Evolutionary conservation across 73 alveolate species (phyloP).

Genomic region (Durusdinium trenchii): DNA sequence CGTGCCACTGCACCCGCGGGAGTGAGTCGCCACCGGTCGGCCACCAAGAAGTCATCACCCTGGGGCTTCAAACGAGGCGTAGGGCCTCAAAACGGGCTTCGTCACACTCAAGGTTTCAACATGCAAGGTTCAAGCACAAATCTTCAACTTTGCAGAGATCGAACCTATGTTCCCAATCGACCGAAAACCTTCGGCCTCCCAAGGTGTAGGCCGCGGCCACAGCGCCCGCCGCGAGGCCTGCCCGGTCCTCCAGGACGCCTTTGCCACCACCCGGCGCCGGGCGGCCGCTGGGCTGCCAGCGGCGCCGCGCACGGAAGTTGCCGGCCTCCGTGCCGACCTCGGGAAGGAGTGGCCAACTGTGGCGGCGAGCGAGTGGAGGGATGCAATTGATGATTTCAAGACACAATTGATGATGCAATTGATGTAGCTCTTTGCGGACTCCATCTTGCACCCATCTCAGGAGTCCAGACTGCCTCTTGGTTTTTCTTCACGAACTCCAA

Average conservation of each 20-base stretch:
- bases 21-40: conserved; percentile 48
- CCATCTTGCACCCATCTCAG: too few species aligned
- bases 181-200: conserved; percentile 18
- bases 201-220: conserved; percentile 69
- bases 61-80: conserved; percentile 59
- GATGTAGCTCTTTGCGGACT: not conserved
- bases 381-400: not conserved
- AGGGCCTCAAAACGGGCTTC: conserved; percentile 23
- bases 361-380: not conserved
- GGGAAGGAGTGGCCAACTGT: too few species aligned
- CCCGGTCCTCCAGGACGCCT: conserved; percentile 66
- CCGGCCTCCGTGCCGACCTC: conserved; percentile 87
- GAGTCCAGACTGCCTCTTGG: conserved; percentile 29
- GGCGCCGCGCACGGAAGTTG: conserved; percentile 84
- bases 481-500: conserved; percentile 27
- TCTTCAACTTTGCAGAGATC: too few species aligned
- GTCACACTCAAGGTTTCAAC: too few species aligned
- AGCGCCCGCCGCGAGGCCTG: conserved; percentile 61
- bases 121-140: too few species aligned
- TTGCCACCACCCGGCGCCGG: conserved; percentile 63
- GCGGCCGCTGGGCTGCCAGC: conserved; percentile 58
- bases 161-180: too few species aligned
- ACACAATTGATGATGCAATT: not conserved
- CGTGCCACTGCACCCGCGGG: conserved; percentile 91
- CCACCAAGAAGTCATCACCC: conserved; percentile 63